Evolutionary conservation across 768 basidiomycete species (phyloP), one percentile per base, ranked within the genome.

Genomic region (Pleurotus ostreatus): DNA sequence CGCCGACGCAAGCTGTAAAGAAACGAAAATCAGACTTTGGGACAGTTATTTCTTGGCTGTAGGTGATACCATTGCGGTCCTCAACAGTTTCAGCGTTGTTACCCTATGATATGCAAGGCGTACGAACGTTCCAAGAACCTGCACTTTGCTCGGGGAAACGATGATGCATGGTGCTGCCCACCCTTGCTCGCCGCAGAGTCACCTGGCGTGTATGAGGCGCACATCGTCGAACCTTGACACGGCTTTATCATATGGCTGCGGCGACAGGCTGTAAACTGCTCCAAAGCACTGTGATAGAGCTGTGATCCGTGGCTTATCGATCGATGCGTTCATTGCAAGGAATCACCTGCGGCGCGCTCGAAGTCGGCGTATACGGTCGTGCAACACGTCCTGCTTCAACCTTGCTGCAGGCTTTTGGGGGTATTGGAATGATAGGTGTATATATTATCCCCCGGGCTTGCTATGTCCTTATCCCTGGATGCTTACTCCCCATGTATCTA

Each of bases 251-350:
- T 53, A 41, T 53, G 51, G 38, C 38, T 44, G 41, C 41, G 41
- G n/a, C 41, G 41, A 16, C 20, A 11, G 16, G n/a, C 16, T 49
- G n/a, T 49, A n/a, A n/a, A 13, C 49, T n/a, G 8, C 23, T 51
- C 13, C 22, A 25, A 39, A 16, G 2, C 51, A 53, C 39, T 41
- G 51, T 49, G 48, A 49, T 49, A 49, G 30, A 15, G 8, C 38
- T 37, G 48, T 53, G 51, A 53, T 53, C 51, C 51, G 51, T 53
- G 26, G 15, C 12, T 41, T 53, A 53, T 53, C 51, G 51, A 53
- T 53, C 51, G 51, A 53, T 53, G 20, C 18, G 12, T 8, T 53
- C 39, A 41, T 15, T 30, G 39, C 39, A 20, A 51, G 39, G 37
- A 51, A 53, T 53, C 51, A 53, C 51, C 51, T 53, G 51, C 22